Evolutionary conservation across 345 rosid genomes (phyloP).

Genomic region (Mallotus nudiflorus): DNA sequence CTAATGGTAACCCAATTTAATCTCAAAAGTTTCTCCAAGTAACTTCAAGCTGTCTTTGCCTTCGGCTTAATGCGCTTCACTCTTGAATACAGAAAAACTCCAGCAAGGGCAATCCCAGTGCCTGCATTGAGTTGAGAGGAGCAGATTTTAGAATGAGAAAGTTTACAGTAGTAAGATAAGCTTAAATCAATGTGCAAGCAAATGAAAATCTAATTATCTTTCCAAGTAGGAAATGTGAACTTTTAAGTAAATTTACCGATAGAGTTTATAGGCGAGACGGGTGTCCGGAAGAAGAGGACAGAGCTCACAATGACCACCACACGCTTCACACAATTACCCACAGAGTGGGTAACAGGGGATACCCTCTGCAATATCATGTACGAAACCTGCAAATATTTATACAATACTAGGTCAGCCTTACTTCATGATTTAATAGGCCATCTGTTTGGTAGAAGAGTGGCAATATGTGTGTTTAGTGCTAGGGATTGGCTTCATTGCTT

Average conservation of each 20-base stretch:
- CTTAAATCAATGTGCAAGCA: background rate
- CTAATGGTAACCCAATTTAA: too few relatives aligned
- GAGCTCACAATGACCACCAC: conserved; percentile 99
- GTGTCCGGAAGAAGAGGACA: conserved; percentile 81
- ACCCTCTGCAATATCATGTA: conserved; percentile 95
- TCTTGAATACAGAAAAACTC: conserved; percentile 93
- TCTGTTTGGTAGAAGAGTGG: background rate
- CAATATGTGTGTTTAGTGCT: background rate
- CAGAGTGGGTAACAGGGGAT: conserved; percentile 97
- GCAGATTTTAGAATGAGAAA: background rate
- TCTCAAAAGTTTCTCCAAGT: background rate
- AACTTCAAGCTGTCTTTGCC: conserved; percentile 63
- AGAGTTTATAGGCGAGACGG: conserved; percentile 78
- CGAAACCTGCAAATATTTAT: conserved; percentile 60
- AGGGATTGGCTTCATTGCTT: background rate
- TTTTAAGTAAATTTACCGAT: conserved; percentile 50
- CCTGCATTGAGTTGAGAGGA: conserved; percentile 39
- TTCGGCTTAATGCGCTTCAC: conserved; percentile 91
- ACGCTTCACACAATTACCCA: conserved; percentile 98
- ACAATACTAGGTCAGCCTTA: background rate
- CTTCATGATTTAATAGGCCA: background rate
- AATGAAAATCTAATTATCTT: background rate
- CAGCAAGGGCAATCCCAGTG: conserved; percentile 90
- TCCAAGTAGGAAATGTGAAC: background rate
- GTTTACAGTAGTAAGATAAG: background rate